Percentiles rank a stretch among this genome's conserved stretches.
These are phyloP conservation scores for Trichoderma afroharzianum DNA, from an alignment of 2,329 filamentous ascomycete genomes.

Conservation along the genomic window DNA sequence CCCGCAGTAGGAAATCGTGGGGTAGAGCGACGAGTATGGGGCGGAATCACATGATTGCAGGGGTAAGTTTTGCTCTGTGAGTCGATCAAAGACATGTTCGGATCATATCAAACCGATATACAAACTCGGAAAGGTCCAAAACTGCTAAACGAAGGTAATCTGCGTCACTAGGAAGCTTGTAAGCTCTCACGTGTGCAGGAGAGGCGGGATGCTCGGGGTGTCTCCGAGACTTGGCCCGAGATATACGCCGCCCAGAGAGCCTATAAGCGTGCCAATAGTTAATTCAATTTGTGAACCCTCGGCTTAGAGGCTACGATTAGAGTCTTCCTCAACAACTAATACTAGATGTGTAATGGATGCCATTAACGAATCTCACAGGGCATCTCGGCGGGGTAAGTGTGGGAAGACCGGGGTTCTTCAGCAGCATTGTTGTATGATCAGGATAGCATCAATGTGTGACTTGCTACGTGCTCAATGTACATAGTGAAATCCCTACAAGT, in stretches of 20 bases:
- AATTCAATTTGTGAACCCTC: neutral
- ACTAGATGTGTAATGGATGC: neutral
- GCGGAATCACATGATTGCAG: neutral
- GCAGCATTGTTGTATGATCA: neutral
- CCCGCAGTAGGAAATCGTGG: neutral
- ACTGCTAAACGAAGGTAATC: neutral
- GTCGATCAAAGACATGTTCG: neutral
- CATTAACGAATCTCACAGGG: neutral
- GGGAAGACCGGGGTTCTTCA: neutral
- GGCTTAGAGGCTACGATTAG: neutral
- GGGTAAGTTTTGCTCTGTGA: neutral
- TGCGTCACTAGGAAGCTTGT: neutral
- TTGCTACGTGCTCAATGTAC: neutral
- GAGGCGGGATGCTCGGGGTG: neutral
- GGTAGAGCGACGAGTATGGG: neutral
- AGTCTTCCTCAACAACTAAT: neutral
- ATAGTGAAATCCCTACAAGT: neutral
- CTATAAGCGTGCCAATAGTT: neutral
- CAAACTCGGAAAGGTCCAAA: neutral
- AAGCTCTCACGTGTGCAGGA: neutral
- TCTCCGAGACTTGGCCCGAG: neutral
- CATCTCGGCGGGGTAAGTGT: neutral
- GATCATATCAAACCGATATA: neutral
- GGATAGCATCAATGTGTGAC: neutral
- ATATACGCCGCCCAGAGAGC: neutral